Evolutionary conservation across 2,329 filamentous ascomycete species (phyloP), one percentile per base, ranked within the genome.

Genomic region (Scopulariopsis brevicaulis): DNA sequence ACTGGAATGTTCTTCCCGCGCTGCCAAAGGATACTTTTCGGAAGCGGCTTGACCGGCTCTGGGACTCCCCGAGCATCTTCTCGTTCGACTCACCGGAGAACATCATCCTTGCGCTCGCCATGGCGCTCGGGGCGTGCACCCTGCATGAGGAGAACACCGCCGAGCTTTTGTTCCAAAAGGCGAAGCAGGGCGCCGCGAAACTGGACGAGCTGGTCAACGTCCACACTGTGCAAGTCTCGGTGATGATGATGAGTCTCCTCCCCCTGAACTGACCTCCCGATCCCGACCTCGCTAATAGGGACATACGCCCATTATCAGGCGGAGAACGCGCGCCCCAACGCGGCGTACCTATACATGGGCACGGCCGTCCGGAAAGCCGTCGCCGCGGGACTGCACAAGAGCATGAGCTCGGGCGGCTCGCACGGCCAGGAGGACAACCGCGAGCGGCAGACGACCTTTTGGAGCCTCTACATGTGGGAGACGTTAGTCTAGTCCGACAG

Each of bases 141-240:
- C 69, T 70, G 0, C 69, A 73, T 2, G 68, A 74, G 56, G 68
- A 69, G 56, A 63, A 67, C 1, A 72, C 72, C 61, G 72, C 70
- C 0, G 71, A 75, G 32, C 66, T 74, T 24, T 58, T 76, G 28
- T 74, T 72, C 24, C 70, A 75, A 32, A 72, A 70, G n/a, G 72
- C 73, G 3, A 76, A 73, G 61, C 67, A 69, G 32, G 70, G 70
- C 0, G 64, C 67, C 14, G 63, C 63, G 6, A 65, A 67, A 6
- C 65, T 72, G 53, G 74, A 76, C 53, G 74, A 76, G 28, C 69
- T 74, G 18, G 74, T 76, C 2, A 76, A 76, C 51, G 61, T 74
- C 15, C 72, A 76, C 56, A 70, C 70, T 1, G 66, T 76, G 3
- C 74, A 76, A 59, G 67, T 75, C 7, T 68, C 73, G 0, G 61